A percentile compares a stretch with the other conserved stretches of the same genome.
Evolutionary conservation across 2,329 filamentous ascomycete genomes (phyloP).

Genomic region (Endoconidiophora laricicola): DNA sequence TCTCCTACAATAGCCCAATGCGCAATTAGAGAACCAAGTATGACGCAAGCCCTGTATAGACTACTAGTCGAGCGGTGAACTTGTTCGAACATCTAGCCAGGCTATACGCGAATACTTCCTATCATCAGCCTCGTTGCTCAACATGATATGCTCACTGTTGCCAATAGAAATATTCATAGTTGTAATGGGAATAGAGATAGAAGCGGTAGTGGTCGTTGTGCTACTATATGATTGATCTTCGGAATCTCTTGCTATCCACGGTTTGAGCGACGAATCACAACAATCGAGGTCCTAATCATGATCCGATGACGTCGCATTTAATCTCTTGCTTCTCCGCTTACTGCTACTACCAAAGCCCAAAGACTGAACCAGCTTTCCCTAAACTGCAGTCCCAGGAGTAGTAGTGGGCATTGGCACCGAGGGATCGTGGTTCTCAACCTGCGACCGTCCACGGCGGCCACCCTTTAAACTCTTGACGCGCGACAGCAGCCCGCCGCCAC

Average conservation of each 20-base stretch:
- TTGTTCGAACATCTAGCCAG: not conserved
- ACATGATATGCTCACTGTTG: no score
- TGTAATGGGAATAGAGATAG: not conserved
- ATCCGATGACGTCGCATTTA: not conserved
- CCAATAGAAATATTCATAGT: not conserved
- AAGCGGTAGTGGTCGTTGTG: not conserved
- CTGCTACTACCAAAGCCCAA: constrained; percentile 9
- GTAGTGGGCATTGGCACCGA: constrained; percentile 11
- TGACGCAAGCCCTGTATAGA: no score
- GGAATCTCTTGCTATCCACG: not conserved
- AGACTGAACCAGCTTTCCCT: constrained; percentile 17
- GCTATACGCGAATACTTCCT: not conserved
- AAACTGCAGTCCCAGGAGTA: constrained; percentile 25
- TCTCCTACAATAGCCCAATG: not conserved
- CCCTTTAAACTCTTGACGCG: constrained; percentile 74
- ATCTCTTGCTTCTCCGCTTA: constrained; percentile 6
- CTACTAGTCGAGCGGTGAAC: not conserved
- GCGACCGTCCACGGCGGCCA: constrained; percentile 27
- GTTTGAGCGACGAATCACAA: constrained; percentile 1
- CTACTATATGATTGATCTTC: not conserved
- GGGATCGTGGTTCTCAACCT: constrained; percentile 10
- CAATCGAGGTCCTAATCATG: constrained; percentile 1
- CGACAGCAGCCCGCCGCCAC: constrained; percentile 49
- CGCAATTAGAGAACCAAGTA: not conserved
- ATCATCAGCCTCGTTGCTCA: not conserved